A percentile compares a stretch with the other conserved stretches of the same genome.
phyloP scores from a whole-genome alignment of 2,329 filamentous ascomycete species.

The Trichoderma atroviride region DNA sequence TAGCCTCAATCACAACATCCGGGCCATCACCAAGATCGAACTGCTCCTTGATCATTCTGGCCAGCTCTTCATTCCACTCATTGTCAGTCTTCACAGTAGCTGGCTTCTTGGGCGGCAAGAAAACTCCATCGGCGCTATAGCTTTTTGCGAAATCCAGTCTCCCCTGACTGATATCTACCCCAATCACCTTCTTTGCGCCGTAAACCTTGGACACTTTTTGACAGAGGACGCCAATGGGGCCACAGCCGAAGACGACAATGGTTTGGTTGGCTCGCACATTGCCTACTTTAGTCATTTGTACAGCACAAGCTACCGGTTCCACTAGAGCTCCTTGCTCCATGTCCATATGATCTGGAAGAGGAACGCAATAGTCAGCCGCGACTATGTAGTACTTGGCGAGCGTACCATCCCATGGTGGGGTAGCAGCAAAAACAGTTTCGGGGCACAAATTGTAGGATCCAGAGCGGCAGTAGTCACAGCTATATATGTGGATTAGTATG shows the following conservation, averaged over 20 bases:
- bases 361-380: slow-evolving; percentile 51
- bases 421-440: too few relatives aligned
- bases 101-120: slow-evolving; percentile 37
- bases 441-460: too few relatives aligned
- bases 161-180: slow-evolving; percentile 47
- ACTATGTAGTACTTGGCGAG: slow-evolving; percentile 49
- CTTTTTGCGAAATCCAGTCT: slow-evolving; percentile 44
- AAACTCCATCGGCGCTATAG: slow-evolving; percentile 49
- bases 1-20: slow-evolving; percentile 54
- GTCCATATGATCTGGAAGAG: slow-evolving; percentile 47
- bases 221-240: slow-evolving; percentile 51
- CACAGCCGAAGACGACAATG: slow-evolving; percentile 52
- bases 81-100: slow-evolving; percentile 38
- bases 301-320: slow-evolving; percentile 52
- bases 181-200: slow-evolving; percentile 43
- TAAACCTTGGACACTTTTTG: slow-evolving; percentile 43
- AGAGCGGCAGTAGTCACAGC: too few relatives aligned
- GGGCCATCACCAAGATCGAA: slow-evolving; percentile 48
- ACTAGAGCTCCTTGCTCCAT: slow-evolving; percentile 53
- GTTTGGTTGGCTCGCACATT: slow-evolving; percentile 45
- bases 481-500: too few relatives aligned
- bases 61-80: background rate
- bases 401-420: too few relatives aligned
- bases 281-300: slow-evolving; percentile 35
- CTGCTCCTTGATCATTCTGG: slow-evolving; percentile 40